phyloP scores from a whole-genome alignment of 148 eudicot species.

The Rhododendron griersonianum region DNA sequence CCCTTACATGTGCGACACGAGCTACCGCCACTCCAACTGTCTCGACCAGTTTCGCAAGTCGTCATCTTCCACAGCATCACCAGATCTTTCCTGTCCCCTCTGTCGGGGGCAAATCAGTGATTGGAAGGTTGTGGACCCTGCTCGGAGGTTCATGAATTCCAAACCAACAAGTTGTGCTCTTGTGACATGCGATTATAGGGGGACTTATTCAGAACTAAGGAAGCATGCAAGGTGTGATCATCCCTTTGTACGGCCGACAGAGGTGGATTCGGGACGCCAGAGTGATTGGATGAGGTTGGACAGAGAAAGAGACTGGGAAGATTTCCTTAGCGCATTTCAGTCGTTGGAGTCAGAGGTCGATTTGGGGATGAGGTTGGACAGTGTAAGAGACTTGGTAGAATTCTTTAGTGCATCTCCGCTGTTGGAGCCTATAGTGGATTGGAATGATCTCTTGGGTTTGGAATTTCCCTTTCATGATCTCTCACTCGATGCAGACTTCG shows the following conservation, averaged over 20 bases:
- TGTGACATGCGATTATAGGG: constrained; percentile 29
- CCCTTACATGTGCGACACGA: constrained; percentile 30
- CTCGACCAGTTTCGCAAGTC: constrained; percentile 24
- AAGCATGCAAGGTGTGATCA: constrained; percentile 38
- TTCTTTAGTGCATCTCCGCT: background rate
- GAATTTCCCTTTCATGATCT: background rate
- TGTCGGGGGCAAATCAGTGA: constrained; percentile 37
- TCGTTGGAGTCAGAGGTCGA: background rate
- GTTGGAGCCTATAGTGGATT: background rate
- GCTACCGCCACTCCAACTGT: constrained; percentile 26
- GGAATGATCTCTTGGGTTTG: background rate
- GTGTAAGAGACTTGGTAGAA: background rate
- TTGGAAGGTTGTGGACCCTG: constrained; percentile 27
- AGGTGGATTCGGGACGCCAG: constrained; percentile 14
- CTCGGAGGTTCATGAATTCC: constrained; percentile 29
- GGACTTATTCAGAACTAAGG: constrained; percentile 28
- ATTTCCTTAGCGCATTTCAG: background rate
- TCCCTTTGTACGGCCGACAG: constrained; percentile 18
- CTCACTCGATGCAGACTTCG: background rate
- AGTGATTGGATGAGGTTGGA: constrained; percentile 13
- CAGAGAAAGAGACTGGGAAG: constrained; percentile 5
- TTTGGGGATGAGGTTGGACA: background rate
- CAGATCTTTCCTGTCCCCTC: constrained; percentile 30
- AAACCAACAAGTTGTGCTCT: constrained; percentile 33
- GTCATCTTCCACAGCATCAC: constrained; percentile 1